These are phyloP conservation scores for Tetraselmis chui DNA, from an alignment of 139 green algal species.

Conservation along the genomic window DNA sequence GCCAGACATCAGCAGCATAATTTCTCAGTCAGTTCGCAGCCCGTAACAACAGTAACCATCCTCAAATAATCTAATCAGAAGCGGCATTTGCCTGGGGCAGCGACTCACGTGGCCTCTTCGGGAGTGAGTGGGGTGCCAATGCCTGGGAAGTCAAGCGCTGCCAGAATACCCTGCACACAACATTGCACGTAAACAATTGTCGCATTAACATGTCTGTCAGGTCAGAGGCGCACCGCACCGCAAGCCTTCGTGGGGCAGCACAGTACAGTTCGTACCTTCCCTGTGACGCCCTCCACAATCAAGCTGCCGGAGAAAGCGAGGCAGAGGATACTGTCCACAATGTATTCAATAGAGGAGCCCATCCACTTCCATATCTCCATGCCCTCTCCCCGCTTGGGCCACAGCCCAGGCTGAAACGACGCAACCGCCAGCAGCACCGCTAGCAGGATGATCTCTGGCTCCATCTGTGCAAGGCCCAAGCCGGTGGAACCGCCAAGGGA, in stretches of 20 bases:
- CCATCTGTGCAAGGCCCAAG: neutral
- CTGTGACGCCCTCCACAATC: neutral
- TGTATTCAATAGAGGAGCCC: neutral
- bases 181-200: no score
- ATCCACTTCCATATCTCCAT: neutral
- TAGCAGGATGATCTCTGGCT: neutral
- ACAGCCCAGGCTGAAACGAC: neutral
- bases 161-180: neutral
- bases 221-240: no score
- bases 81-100: no score
- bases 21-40: no score
- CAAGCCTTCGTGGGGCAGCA: no score
- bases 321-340: neutral
- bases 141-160: neutral
- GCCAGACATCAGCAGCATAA: no score
- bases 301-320: neutral
- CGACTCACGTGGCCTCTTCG: neutral
- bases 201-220: no score
- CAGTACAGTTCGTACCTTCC: neutral
- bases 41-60: no score
- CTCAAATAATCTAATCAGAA: no score
- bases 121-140: neutral
- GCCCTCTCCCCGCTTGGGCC: neutral
- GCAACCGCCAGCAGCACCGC: neutral
- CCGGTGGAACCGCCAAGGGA: neutral